Evolutionary conservation across 768 basidiomycete genomes (phyloP).

Genomic region (Sarcomyxa edulis): DNA sequence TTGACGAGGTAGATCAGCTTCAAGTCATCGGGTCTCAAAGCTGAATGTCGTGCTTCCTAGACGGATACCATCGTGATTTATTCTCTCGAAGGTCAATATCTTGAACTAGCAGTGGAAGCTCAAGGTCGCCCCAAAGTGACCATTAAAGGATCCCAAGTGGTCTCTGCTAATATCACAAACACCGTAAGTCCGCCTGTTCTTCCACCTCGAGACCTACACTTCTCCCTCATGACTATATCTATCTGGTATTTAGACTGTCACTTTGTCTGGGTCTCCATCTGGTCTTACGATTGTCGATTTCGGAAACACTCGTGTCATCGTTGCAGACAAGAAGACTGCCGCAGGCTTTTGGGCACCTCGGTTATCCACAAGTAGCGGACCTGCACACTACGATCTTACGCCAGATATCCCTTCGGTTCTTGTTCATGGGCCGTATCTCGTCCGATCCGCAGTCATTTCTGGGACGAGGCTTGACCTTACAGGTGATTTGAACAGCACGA

Average conservation of each 20-base stretch:
- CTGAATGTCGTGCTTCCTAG: constrained; percentile 7
- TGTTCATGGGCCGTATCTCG: constrained; percentile 28
- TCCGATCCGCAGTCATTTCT: constrained; percentile 21
- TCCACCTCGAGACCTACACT: not conserved
- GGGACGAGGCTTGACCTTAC: constrained; percentile 22
- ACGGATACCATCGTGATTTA: constrained; percentile 30
- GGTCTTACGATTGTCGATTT: constrained; percentile 34
- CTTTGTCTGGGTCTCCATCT: constrained; percentile 36
- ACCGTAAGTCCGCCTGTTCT: constrained; percentile 16
- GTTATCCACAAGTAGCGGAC: constrained; percentile 21
- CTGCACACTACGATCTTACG: constrained; percentile 21
- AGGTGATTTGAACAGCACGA: constrained; percentile 54
- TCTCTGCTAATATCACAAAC: constrained; percentile 13
- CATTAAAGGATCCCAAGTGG: constrained; percentile 15
- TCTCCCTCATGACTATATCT: constrained; percentile 8
- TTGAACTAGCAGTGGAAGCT: constrained; percentile 22
- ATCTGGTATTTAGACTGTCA: no score
- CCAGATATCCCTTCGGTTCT: constrained; percentile 24
- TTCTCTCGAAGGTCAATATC: constrained; percentile 28
- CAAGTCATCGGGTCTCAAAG: not conserved
- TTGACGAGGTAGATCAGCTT: constrained; percentile 18
- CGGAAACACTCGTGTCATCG: constrained; percentile 44
- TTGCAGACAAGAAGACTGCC: constrained; percentile 53
- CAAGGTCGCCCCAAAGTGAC: constrained; percentile 9
- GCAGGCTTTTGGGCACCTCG: constrained; percentile 60